Evolutionary conservation across 2,329 filamentous ascomycete genomes (phyloP).

Genomic region (Trichophyton simii): DNA sequence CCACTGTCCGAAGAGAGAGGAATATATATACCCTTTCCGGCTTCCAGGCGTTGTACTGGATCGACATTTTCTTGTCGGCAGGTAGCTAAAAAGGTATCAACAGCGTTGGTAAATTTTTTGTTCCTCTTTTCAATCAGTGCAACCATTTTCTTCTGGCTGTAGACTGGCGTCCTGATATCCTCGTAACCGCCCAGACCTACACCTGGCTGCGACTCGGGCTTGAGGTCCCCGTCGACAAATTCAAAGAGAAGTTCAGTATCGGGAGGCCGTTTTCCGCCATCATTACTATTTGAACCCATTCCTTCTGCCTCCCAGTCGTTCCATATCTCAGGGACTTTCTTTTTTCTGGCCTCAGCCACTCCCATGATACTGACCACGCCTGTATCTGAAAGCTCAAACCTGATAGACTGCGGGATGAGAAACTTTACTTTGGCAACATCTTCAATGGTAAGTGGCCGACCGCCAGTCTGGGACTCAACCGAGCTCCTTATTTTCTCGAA

Average conservation of each 20-base stretch:
- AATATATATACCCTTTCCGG: slow-evolving; percentile 48
- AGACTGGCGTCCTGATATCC: slow-evolving; percentile 80
- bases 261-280: slow-evolving; percentile 26
- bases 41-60: slow-evolving; percentile 52
- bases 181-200: slow-evolving; percentile 56
- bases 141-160: slow-evolving; percentile 84
- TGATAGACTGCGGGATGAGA: slow-evolving; percentile 63
- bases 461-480: slow-evolving; percentile 69
- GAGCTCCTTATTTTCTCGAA: slow-evolving; percentile 76
- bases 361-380: slow-evolving; percentile 68
- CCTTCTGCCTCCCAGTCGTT: slow-evolving; percentile 42
- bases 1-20: slow-evolving; percentile 43
- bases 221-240: slow-evolving; percentile 82
- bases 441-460: slow-evolving; percentile 51
- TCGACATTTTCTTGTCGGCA: slow-evolving; percentile 55
- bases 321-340: slow-evolving; percentile 35
- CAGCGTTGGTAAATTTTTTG: slow-evolving; percentile 62
- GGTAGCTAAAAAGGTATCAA: slow-evolving; percentile 63
- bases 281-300: slow-evolving; percentile 23
- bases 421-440: slow-evolving; percentile 75
- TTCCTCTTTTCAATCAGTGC: slow-evolving; percentile 82
- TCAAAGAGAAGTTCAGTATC: slow-evolving; percentile 78
- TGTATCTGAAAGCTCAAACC: slow-evolving; percentile 78
- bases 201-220: slow-evolving; percentile 54
- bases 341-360: slow-evolving; percentile 26